A percentile compares a stretch with the other conserved stretches of the same genome.
phyloP scores from a whole-genome alignment of 305 asterid species.

The Fraxinus xanthoxyloides region DNA sequence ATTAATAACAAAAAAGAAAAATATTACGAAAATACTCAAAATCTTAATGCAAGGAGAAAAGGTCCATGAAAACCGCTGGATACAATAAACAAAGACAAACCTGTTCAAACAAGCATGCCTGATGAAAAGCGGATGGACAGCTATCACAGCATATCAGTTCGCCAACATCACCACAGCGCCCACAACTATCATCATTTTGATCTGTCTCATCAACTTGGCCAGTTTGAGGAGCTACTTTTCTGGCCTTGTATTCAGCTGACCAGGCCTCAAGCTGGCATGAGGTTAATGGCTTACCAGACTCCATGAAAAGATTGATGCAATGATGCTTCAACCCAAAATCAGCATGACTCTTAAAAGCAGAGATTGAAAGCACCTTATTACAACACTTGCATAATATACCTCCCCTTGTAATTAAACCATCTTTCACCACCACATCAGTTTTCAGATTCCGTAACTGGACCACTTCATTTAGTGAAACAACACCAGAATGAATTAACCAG shows the following conservation, averaged over 20 bases:
- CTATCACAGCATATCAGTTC: constrained; percentile 56
- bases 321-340: constrained; percentile 57
- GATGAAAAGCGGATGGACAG: constrained; percentile 59
- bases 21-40: not conserved
- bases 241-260: constrained; percentile 88
- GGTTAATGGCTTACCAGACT: constrained; percentile 78
- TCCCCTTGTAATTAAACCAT: constrained; percentile 67
- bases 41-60: not conserved
- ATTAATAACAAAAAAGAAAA: not conserved
- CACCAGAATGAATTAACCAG: constrained; percentile 81
- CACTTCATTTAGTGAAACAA: constrained; percentile 57
- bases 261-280: constrained; percentile 95
- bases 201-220: constrained; percentile 63
- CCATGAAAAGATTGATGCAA: constrained; percentile 72
- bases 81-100: constrained; percentile 27
- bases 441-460: constrained; percentile 67
- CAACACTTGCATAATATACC: constrained; percentile 90
- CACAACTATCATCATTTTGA: constrained; percentile 56
- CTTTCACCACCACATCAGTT: constrained; percentile 51
- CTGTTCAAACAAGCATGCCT: constrained; percentile 52
- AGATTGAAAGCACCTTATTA: constrained; percentile 51
- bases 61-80: not conserved
- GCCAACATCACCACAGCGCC: constrained; percentile 56
- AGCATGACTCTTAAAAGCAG: constrained; percentile 74
- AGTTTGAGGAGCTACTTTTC: constrained; percentile 43